A percentile compares a stretch with the other conserved stretches of the same genome.
These are phyloP conservation scores for Brassica balearica DNA, from an alignment of 441 rosid species.

Conservation along the genomic window DNA sequence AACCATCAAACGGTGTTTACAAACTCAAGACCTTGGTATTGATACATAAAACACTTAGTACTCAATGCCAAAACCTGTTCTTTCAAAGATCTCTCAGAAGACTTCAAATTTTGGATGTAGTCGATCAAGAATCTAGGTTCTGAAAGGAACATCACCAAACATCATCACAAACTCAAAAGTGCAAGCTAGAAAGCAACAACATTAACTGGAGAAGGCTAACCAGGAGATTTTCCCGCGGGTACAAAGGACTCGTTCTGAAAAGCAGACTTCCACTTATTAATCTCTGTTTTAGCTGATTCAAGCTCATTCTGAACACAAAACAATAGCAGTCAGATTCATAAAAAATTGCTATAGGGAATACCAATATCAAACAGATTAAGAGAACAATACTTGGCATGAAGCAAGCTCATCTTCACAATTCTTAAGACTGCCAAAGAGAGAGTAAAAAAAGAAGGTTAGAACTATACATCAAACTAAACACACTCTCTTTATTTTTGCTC, in stretches of 20 bases:
- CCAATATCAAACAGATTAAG: slow-evolving; percentile 17
- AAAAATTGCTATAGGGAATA: background rate
- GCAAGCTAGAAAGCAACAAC: background rate
- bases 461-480: background rate
- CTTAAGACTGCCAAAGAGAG: slow-evolving; percentile 69
- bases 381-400: slow-evolving; percentile 67
- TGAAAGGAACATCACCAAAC: slow-evolving; percentile 48
- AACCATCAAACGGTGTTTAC: slow-evolving; percentile 33
- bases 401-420: slow-evolving; percentile 76
- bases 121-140: slow-evolving; percentile 76
- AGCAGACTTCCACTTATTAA: slow-evolving; percentile 84
- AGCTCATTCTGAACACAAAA: slow-evolving; percentile 61
- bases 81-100: slow-evolving; percentile 83
- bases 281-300: slow-evolving; percentile 79
- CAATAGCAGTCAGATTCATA: slow-evolving; percentile 14
- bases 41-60: background rate
- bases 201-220: slow-evolving; percentile 54
- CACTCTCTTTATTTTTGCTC: background rate
- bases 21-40: slow-evolving; percentile 17
- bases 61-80: slow-evolving; percentile 70
- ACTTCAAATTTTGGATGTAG: slow-evolving; percentile 80
- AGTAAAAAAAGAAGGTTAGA: slow-evolving; percentile 17
- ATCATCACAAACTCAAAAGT: slow-evolving; percentile 6
- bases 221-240: slow-evolving; percentile 75
- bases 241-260: slow-evolving; percentile 78